Evolutionary conservation across 202 grass and related monocot genomes (phyloP).

Genomic region (Schoenoplectus tabernaemontani): DNA sequence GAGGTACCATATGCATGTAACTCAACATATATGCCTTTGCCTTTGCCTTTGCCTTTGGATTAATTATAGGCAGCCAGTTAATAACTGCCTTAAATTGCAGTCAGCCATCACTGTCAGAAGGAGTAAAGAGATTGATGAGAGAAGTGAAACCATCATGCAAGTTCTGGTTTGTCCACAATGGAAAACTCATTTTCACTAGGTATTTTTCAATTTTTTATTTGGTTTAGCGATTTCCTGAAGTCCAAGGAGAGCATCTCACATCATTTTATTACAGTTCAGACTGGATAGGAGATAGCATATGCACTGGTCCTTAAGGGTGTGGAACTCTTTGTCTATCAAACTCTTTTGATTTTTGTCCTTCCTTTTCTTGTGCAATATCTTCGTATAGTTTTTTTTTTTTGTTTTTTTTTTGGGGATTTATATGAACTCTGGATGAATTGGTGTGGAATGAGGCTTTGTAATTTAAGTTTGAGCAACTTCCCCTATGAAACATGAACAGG

Average conservation of each 20-base stretch:
- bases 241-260: not conserved
- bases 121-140: constrained; percentile 7
- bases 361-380: not conserved
- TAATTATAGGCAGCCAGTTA: not conserved
- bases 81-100: not conserved
- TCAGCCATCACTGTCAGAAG: not conserved
- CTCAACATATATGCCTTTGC: not conserved
- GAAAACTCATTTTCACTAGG: constrained; percentile 19
- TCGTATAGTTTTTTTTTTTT: not conserved
- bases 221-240: not conserved
- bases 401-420: not conserved
- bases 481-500: not conserved
- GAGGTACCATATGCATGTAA: constrained; percentile 13
- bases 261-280: not conserved
- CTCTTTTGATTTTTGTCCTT: not conserved
- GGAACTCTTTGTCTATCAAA: not conserved
- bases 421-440: not conserved
- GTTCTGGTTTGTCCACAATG: constrained; percentile 17
- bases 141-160: constrained; percentile 24
- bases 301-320: not conserved
- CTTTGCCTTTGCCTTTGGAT: not conserved
- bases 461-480: not conserved
- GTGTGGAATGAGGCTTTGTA: not conserved
- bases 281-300: not conserved
- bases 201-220: not conserved